Conservation (phyloP, 2,329 filamentous ascomycete genomes). For the Fusarium cyanostomum region DNA sequence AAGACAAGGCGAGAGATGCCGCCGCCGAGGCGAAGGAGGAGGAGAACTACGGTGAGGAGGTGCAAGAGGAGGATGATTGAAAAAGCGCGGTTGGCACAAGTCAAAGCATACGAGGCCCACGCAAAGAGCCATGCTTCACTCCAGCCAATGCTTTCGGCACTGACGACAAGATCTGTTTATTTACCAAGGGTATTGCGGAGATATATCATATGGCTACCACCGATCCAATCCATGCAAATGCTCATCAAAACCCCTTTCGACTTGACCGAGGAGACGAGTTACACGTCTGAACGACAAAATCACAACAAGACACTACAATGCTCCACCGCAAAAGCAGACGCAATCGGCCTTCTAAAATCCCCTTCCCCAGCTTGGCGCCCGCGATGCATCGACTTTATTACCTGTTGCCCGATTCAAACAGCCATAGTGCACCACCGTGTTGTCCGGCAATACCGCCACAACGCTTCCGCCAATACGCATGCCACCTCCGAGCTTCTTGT, state of each 20-base stretch:
- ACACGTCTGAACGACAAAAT: slow-evolving; percentile 4
- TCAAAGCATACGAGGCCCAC: neutral
- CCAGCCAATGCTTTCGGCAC: neutral
- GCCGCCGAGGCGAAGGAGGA: slow-evolving; percentile 70
- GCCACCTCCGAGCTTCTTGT: slow-evolving; percentile 85
- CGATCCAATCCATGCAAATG: slow-evolving; percentile 37
- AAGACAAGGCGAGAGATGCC: slow-evolving; percentile 67
- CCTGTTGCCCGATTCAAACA: slow-evolving; percentile 68
- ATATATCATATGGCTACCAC: slow-evolving; percentile 38
- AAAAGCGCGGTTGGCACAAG: neutral
- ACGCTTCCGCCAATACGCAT: slow-evolving; percentile 93
- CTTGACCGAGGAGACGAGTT: slow-evolving; percentile 1
- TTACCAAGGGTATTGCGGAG: slow-evolving; percentile 36
- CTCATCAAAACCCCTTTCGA: slow-evolving; percentile 19
- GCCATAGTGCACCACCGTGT: slow-evolving; percentile 82
- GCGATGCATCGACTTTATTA: slow-evolving; percentile 46
- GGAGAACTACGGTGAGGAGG: slow-evolving; percentile 87
- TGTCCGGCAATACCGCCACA: slow-evolving; percentile 88
- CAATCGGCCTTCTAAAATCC: slow-evolving; percentile 44
- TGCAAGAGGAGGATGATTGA: slow-evolving; percentile 69
- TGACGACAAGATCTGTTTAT: slow-evolving; percentile 25
- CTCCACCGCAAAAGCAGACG: slow-evolving; percentile 21
- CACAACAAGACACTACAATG: slow-evolving; percentile 15
- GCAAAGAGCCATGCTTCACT: neutral
- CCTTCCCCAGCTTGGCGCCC: slow-evolving; percentile 51